Percentiles rank a stretch among this genome's conserved stretches.
Conservation (phyloP, 148 eudicot genomes). For the Rhododendron molle region DNA sequence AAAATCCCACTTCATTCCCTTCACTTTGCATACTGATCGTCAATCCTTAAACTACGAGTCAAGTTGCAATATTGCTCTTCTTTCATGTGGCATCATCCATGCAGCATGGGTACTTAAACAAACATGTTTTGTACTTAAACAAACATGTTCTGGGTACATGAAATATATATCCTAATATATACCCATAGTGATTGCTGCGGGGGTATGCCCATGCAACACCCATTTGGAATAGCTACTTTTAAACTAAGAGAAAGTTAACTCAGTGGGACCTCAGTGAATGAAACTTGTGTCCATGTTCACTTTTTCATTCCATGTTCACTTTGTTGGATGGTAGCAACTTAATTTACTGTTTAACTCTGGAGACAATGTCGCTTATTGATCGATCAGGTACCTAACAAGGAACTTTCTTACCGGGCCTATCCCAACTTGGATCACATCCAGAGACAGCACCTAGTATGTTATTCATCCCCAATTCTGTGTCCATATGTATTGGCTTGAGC, state of each 20-base stretch:
- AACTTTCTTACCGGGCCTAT: too few species aligned
- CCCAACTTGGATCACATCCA: not conserved
- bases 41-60: not conserved
- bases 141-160: not conserved
- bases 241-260: too few species aligned
- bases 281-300: too few species aligned
- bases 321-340: too few species aligned
- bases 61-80: not conserved
- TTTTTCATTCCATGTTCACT: not conserved
- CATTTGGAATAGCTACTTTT: not conserved
- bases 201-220: not conserved
- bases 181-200: too few species aligned
- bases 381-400: not conserved
- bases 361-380: too few species aligned
- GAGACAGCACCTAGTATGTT: slow-evolving; percentile 18
- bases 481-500: too few species aligned
- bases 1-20: too few species aligned
- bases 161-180: too few species aligned
- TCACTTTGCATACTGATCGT: not conserved
- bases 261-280: too few species aligned
- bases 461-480: not conserved
- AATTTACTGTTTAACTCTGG: too few species aligned
- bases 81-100: not conserved
- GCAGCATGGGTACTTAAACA: not conserved
- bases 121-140: not conserved